These are phyloP conservation scores for Debaryomycetaceae sp. DNA, from an alignment of 1,139 yeast genomes.

Conservation along the genomic window DNA sequence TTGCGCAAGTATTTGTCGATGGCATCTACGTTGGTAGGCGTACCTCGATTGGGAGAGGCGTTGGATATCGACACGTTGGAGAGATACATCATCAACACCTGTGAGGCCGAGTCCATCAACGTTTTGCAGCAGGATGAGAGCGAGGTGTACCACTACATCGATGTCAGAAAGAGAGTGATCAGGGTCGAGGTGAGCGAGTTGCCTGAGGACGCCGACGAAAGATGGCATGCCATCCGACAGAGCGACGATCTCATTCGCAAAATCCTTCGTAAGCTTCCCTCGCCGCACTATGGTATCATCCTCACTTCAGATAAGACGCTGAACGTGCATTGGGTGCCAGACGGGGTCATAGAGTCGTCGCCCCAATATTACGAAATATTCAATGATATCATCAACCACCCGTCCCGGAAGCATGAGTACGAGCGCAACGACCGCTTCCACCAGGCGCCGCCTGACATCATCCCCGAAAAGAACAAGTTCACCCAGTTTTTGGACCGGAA, in stretches of 20 bases:
- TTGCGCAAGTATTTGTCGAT: constrained; percentile 52
- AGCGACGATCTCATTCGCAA: constrained; percentile 53
- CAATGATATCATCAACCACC: constrained; percentile 45
- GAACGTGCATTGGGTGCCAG: constrained; percentile 32
- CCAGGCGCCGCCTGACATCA: constrained; percentile 33
- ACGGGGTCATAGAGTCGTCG: constrained; percentile 17
- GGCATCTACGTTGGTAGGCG: constrained; percentile 61
- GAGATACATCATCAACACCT: constrained; percentile 38
- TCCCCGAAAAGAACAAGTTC: constrained; percentile 29
- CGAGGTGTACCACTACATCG: constrained; percentile 48
- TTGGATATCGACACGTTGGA: constrained; percentile 49
- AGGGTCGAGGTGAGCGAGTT: constrained; percentile 50
- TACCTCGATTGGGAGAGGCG: constrained; percentile 49
- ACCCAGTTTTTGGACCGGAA: constrained; percentile 29
- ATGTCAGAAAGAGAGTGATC: constrained; percentile 59
- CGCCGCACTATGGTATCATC: constrained; percentile 58
- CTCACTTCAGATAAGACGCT: constrained; percentile 37
- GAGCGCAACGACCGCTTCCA: constrained; percentile 52
- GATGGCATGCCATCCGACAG: constrained; percentile 20
- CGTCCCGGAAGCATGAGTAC: constrained; percentile 43
- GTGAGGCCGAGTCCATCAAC: constrained; percentile 44
- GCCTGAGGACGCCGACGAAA: constrained; percentile 26
- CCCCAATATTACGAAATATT: constrained; percentile 42
- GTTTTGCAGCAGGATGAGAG: constrained; percentile 39
- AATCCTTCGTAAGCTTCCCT: constrained; percentile 60